Conservation (phyloP, 2,329 filamentous ascomycete genomes). For the Geosmithia putterillii region DNA sequence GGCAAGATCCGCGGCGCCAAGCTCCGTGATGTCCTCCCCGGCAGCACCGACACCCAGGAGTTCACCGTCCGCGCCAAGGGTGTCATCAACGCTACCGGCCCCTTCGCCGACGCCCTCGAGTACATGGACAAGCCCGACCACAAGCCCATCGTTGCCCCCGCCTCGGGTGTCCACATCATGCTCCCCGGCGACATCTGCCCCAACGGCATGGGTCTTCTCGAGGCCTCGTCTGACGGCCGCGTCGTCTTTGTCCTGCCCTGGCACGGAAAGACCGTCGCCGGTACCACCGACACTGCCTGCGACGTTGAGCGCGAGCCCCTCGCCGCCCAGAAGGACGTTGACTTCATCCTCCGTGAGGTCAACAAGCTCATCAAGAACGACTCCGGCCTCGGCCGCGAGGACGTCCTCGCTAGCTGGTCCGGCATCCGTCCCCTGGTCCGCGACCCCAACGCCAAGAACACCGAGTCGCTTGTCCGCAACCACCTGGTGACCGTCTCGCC, state of each 20-base stretch:
- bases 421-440: constrained; percentile 69
- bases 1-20: constrained; percentile 59
- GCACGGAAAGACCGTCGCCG: constrained; percentile 78
- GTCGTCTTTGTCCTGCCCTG: constrained; percentile 82
- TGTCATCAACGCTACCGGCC: constrained; percentile 74
- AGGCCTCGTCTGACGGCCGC: constrained; percentile 71
- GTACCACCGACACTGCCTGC: constrained; percentile 68
- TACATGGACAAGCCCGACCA: constrained; percentile 64
- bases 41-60: constrained; percentile 36
- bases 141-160: constrained; percentile 65
- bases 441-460: constrained; percentile 71
- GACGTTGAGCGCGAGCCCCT: constrained; percentile 56
- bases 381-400: constrained; percentile 59
- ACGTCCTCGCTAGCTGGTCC: constrained; percentile 74
- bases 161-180: constrained; percentile 73
- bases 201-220: constrained; percentile 70
- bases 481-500: constrained; percentile 66
- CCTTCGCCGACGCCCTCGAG: constrained; percentile 68
- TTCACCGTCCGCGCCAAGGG: constrained; percentile 68
- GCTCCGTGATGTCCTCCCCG: constrained; percentile 43
- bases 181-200: constrained; percentile 71
- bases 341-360: constrained; percentile 72
- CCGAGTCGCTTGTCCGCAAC: constrained; percentile 72
- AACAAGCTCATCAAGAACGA: constrained; percentile 65
- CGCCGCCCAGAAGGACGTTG: constrained; percentile 64